Percentiles rank a stretch among this genome's conserved stretches.
Evolutionary conservation across 805 yeast species (phyloP).

Genomic region (Gaillardinia entomophila): DNA sequence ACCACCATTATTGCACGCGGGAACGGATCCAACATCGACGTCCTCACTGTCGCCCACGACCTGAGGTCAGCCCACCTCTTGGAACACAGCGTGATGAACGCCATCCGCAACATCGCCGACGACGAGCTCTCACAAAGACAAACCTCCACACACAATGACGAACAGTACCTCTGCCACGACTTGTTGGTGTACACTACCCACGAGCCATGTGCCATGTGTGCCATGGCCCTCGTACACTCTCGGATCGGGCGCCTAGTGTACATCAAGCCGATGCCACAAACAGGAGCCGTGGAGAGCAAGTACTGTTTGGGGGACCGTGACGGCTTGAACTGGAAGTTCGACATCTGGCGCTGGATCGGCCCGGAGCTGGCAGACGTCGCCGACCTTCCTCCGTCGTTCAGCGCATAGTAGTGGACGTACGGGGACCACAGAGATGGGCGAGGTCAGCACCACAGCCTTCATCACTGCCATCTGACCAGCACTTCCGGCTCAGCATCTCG

Average conservation of each 20-base stretch:
- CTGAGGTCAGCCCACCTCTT: slow-evolving; percentile 44
- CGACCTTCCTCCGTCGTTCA: too few species aligned
- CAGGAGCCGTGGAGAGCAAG: slow-evolving; percentile 54
- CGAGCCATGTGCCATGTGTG: slow-evolving; percentile 96
- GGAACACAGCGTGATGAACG: slow-evolving; percentile 70
- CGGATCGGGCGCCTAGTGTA: slow-evolving; percentile 68
- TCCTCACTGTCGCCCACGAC: slow-evolving; percentile 36
- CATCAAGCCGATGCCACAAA: slow-evolving; percentile 34
- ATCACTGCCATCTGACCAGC: neutral
- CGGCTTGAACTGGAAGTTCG: slow-evolving; percentile 81
- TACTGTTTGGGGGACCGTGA: slow-evolving; percentile 72
- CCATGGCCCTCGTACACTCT: slow-evolving; percentile 94
- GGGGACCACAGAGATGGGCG: slow-evolving; percentile 6
- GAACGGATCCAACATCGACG: slow-evolving; percentile 18
- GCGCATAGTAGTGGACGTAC: too few species aligned
- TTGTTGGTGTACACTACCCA: slow-evolving; percentile 82
- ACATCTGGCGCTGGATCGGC: slow-evolving; percentile 70
- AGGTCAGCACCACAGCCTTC: neutral
- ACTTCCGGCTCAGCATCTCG: neutral
- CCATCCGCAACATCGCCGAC: slow-evolving; percentile 60
- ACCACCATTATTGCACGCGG: slow-evolving; percentile 66
- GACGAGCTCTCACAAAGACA: slow-evolving; percentile 40
- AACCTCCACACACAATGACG: slow-evolving; percentile 1
- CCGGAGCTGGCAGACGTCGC: slow-evolving; percentile 10
- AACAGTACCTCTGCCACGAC: slow-evolving; percentile 63